A percentile compares a stretch with the other conserved stretches of the same genome.
phyloP scores from a whole-genome alignment of 148 eudicot genomes.

The Oxyria digyna region DNA sequence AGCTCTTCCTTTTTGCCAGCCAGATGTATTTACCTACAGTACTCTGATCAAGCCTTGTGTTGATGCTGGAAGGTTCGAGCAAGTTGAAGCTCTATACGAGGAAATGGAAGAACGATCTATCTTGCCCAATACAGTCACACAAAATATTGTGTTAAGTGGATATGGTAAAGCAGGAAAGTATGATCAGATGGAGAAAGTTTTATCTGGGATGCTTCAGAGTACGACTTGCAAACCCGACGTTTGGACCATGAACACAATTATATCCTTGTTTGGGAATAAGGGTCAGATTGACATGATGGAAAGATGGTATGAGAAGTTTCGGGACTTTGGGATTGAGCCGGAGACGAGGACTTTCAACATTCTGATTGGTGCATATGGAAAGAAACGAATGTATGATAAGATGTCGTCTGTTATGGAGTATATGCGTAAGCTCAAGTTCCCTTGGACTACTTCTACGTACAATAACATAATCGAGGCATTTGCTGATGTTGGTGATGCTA shows the following conservation, averaged over 20 bases:
- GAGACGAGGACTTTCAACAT: slow-evolving; percentile 93
- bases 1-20: slow-evolving; percentile 72
- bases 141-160: slow-evolving; percentile 71
- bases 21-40: slow-evolving; percentile 82
- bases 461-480: slow-evolving; percentile 94
- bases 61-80: slow-evolving; percentile 52
- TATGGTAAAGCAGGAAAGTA: slow-evolving; percentile 76
- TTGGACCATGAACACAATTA: slow-evolving; percentile 94
- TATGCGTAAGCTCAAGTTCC: slow-evolving; percentile 80
- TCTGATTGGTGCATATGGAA: slow-evolving; percentile 89
- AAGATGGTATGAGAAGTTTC: slow-evolving; percentile 86
- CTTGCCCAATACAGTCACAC: slow-evolving; percentile 82
- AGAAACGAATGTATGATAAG: slow-evolving; percentile 81
- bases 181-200: slow-evolving; percentile 79
- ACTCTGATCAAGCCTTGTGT: slow-evolving; percentile 79
- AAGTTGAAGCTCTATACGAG: slow-evolving; percentile 58
- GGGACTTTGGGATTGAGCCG: slow-evolving; percentile 81
- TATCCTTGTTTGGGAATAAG: slow-evolving; percentile 77
- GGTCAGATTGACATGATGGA: slow-evolving; percentile 94
- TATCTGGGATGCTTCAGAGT: slow-evolving; percentile 65
- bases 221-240: slow-evolving; percentile 61
- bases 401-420: slow-evolving; percentile 98
- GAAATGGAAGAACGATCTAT: slow-evolving; percentile 59
- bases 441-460: slow-evolving; percentile 97
- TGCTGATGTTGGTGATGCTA: slow-evolving; percentile 71